Conservation (phyloP, 148 eudicot species). For the Vaccinium myrtillus region DNA sequence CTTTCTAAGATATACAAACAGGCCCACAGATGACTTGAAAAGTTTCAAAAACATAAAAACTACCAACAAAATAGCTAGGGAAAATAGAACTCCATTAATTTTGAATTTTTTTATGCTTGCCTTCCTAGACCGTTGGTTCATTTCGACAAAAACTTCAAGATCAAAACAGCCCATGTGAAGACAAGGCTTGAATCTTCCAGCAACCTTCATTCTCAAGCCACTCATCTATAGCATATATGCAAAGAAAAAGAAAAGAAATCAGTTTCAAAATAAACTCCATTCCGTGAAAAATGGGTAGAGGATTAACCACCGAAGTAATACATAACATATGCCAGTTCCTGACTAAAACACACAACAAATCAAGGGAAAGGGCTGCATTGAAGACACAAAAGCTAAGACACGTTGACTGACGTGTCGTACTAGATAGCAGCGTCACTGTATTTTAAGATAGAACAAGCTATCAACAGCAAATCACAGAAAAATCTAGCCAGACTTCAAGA, state of each 20-base stretch:
- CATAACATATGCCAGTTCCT: neutral
- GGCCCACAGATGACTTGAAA: neutral
- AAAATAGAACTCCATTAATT: neutral
- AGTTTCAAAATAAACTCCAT: neutral
- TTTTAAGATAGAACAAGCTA: neutral
- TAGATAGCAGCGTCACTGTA: neutral
- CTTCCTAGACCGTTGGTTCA: constrained; percentile 74
- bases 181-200: constrained; percentile 76
- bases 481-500: neutral
- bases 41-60: neutral
- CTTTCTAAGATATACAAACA: constrained; percentile 4
- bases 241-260: neutral
- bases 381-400: neutral
- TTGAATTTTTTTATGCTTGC: constrained; percentile 30
- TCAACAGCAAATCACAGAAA: neutral
- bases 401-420: neutral
- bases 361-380: neutral
- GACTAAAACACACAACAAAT: neutral
- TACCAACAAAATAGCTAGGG: neutral
- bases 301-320: neutral
- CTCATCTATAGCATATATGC: constrained; percentile 50
- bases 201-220: constrained; percentile 78
- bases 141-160: constrained; percentile 70
- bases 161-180: constrained; percentile 81
- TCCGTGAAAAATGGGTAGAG: neutral